Evolutionary conservation across 305 asterid genomes (phyloP), one percentile per base, ranked within the genome.

Genomic region (Fraxinus latifolia): DNA sequence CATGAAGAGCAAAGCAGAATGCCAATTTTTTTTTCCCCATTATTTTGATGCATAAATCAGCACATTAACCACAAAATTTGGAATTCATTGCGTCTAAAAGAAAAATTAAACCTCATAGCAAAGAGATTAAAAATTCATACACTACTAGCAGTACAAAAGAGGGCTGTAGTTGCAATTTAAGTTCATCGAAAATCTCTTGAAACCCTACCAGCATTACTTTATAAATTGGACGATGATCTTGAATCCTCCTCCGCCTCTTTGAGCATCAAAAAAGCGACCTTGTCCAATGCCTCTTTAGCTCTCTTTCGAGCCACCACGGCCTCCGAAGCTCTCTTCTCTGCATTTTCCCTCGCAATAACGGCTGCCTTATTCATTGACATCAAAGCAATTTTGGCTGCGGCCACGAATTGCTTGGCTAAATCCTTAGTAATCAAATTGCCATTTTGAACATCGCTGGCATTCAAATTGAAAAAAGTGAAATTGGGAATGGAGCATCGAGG

Each of bases 401-500:
- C 58, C 78, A 74, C 58, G 21, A 74, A 74, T 19, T 74, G 78
- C 78, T 74, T 74, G 78, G 78, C 78, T 23, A 74, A 74, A 36
- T 33, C 78, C 78, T 36, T 62, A 8, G 29, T 62, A 62, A 62
- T 55, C 27, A 55, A 17, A 17, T 14, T 55, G 2, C 11, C 23
- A 55, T 55, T 55, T 47, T 47, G 58, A 47, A 72, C 58, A 31
- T 4, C 76, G 9, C 47, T 11, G 15, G 50, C 80, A 9, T 55
- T 37, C 2, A 14, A 70, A 70, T 71, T 53, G 79, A 73, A 33
- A 73, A 44, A 80, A 36, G 84, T 72, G 55, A 50, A 77, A 3
- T 84, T 36, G 79, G 89, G 85, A 37, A 75, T 31, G 82, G 89
- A 80, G 81, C 89, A 87, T 0, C 70, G 83, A 9, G 88, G 83